Base-by-base conservation (phyloP, 1,284 basidiomycete species). In the Ustilago hordei region DNA sequence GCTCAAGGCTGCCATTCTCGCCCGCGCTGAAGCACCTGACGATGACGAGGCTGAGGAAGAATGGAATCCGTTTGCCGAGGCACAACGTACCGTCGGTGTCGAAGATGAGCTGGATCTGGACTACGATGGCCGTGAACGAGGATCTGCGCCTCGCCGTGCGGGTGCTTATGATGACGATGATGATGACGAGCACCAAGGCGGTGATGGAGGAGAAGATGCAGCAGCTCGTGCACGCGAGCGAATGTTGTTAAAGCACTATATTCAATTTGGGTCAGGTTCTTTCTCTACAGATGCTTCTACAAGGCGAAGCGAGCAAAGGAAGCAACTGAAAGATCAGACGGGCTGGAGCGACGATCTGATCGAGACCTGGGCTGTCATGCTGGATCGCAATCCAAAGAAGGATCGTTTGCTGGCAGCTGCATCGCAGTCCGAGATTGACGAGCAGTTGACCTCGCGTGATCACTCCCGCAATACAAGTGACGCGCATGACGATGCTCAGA, bases 281-380 rank as follows among this genome's bases (percentile, higher is more conserved):
- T 79, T 76, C 35, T 55, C 64, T 3, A 8, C 64, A 2, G 78
- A 79, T 28, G 57, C 60, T 3, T n/a, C 28, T 8, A 65, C 62
- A 9, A 55, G 78, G n/a, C 64, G 64, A 34, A 70, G 63, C 35
- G 56, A 63, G 12, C 38, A 17, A 1, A 50, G 79, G 23, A 35
- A 60, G 48, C 32, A 36, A 38, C 57, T 80, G 38, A 66, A 58
- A 35, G 47, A 55, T 35, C 38, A 66, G 41, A 72, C 60, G 8
- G 70, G 73, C 7, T 80, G 68, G 76, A 75, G 73, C 38, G 79
- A 80, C 34, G 69, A 66, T 28, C 58, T 82, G 52, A 65, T 82
- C 60, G 80, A 82, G 57, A 79, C 79, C 32, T 82, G 80, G 80
- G 80, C 69, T 8, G 68, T 71, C 9, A 80, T 80, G 79, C 69